Base-by-base conservation (phyloP, 345 rosid genomes). In the Citrus medica region DNA sequence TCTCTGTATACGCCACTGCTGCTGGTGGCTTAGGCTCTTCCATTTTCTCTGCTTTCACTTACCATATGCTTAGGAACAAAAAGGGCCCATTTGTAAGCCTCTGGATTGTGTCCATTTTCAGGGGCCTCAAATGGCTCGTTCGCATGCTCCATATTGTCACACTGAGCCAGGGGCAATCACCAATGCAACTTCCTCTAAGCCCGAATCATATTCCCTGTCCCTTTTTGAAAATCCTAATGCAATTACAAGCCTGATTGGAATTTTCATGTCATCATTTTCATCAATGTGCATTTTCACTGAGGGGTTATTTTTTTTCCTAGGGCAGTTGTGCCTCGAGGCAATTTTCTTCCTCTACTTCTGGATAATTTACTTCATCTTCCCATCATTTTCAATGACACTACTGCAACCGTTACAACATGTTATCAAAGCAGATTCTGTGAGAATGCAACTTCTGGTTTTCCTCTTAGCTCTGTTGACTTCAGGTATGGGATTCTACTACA, bases 221-320 rank as follows among this genome's bases (percentile, higher is more conserved):
- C 51, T 89, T 73, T 82, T 89, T 28, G 76, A 81, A 27, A 83
- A 82, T 38, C 91, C 86, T 32, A 87, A 88, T 35, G 94, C 86
- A 4, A 12, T 79, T 35, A 90, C 88, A 74, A 81, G 83, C 68
- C 75, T 89, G 7, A 61, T 83, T 4, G 77, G 82, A 8, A 79
- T 81, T 55, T 80, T 86, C 60, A 79, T 89, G 24, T 84, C 92
- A 13, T 85, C 94, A 0, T 88, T 91, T 38, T 87, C 90, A 3
- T 79, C 88, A 38, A 91, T 88, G 91, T 85, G 89, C 87, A 89
- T 85, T 74, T 91, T 89, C 84, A 82, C 80, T 38, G 42, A 8
- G 25, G 88, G 79, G 3, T 46, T 83, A 5, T 82, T 89, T 8
- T 80, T 81, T 76, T 67, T 88, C 2, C 76, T 85, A 0, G 94